A percentile compares a stretch with the other conserved stretches of the same genome.
Evolutionary conservation across 2,329 filamentous ascomycete genomes (phyloP).

Genomic region (Dothidotthia symphoricarpi): DNA sequence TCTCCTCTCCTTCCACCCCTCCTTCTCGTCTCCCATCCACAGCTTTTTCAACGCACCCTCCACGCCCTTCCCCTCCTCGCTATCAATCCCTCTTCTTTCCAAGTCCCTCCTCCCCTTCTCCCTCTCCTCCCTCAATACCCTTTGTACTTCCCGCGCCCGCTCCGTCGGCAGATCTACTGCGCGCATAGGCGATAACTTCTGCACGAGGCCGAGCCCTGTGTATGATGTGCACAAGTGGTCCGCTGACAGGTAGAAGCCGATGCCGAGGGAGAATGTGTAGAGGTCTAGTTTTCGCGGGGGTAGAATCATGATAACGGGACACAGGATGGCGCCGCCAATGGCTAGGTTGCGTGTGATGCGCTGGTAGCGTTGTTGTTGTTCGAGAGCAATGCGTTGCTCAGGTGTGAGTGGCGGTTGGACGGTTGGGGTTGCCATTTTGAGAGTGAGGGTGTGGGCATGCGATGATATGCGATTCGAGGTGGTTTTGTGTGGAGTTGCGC

Average conservation of each 20-base stretch:
- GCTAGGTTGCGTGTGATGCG: constrained; percentile 47
- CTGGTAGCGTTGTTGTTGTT: constrained; percentile 32
- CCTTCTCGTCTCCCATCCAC: constrained; percentile 44
- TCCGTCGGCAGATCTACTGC: constrained; percentile 38
- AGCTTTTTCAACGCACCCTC: constrained; percentile 34
- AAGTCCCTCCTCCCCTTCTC: constrained; percentile 36
- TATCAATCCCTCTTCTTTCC: constrained; percentile 29
- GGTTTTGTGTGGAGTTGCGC: neutral
- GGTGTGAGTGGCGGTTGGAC: constrained; percentile 28
- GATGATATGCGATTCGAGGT: neutral
- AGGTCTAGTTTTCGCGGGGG: constrained; percentile 63
- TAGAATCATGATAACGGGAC: constrained; percentile 55
- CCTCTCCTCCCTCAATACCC: constrained; percentile 40
- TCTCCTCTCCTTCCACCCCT: constrained; percentile 48
- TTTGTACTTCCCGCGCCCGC: constrained; percentile 34
- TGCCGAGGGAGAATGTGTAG: constrained; percentile 56
- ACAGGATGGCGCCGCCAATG: constrained; percentile 51
- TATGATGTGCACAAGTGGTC: constrained; percentile 49
- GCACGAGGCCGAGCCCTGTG: constrained; percentile 40
- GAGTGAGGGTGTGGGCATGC: constrained; percentile 6
- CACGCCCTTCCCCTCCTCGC: constrained; percentile 27
- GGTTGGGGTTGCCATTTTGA: constrained; percentile 26
- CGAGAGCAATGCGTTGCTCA: constrained; percentile 35
- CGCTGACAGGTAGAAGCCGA: constrained; percentile 50
- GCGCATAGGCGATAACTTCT: constrained; percentile 25